phyloP scores from a whole-genome alignment of 202 grass and related monocot genomes.

The Carex sylvatica region DNA sequence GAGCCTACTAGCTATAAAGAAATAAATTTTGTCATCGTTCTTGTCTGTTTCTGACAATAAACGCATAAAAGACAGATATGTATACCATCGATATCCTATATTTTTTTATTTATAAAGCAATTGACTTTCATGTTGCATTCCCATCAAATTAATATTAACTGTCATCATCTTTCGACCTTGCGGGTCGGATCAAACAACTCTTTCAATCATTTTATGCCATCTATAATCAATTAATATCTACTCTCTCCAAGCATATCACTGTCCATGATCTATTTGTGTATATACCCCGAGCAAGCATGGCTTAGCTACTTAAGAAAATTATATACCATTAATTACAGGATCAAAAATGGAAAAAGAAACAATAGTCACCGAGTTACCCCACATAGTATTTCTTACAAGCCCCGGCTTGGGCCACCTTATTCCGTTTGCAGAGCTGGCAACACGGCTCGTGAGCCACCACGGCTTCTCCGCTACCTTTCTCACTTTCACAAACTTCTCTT shows the following conservation, averaged over 20 bases:
- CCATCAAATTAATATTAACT: too few relatives aligned
- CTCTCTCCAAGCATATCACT: background rate
- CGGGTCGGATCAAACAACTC: too few relatives aligned
- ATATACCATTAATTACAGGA: background rate
- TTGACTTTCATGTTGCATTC: too few relatives aligned
- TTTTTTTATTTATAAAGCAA: too few relatives aligned
- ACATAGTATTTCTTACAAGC: slow-evolving; percentile 44
- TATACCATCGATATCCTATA: too few relatives aligned
- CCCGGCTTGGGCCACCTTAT: slow-evolving; percentile 53
- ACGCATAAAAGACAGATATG: too few relatives aligned
- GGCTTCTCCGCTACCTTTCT: slow-evolving; percentile 44
- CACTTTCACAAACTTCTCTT: slow-evolving; percentile 37
- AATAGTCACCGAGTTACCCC: background rate
- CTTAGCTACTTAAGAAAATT: background rate
- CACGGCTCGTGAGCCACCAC: slow-evolving; percentile 13
- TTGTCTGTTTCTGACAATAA: too few relatives aligned
- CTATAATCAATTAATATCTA: background rate
- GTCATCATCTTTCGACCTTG: too few relatives aligned
- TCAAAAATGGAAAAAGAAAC: background rate
- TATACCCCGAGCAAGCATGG: background rate
- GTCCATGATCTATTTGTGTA: background rate
- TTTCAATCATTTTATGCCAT: too few relatives aligned
- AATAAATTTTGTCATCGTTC: too few relatives aligned
- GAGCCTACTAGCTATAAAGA: too few relatives aligned
- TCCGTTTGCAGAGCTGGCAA: slow-evolving; percentile 49